These are phyloP conservation scores for Talaromyces sp. DNA, from an alignment of 2,329 filamentous ascomycete species.

Conservation along the genomic window DNA sequence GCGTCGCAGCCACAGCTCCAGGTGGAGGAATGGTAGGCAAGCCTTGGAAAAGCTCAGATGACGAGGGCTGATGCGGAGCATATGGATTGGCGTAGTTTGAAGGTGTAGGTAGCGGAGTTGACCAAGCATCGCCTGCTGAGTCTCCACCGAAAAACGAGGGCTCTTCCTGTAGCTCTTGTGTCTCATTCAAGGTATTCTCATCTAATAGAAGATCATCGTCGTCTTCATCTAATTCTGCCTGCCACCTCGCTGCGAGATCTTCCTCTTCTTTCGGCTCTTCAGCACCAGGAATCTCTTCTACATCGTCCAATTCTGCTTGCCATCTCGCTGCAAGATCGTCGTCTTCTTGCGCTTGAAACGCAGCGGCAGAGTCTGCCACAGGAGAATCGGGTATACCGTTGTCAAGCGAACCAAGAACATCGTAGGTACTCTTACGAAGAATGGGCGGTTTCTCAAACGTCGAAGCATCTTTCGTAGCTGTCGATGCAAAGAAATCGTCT, in stretches of 20 bases:
- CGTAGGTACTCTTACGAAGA: conserved; percentile 67
- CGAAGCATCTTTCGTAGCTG: conserved; percentile 20
- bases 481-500: conserved; percentile 36
- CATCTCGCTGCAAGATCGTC: conserved; percentile 76
- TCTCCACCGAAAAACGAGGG: conserved; percentile 22
- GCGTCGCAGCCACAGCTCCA: conserved; percentile 13
- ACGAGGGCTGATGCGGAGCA: conserved; percentile 50
- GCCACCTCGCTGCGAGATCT: conserved; percentile 77
- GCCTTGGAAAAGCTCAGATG: conserved; percentile 45
- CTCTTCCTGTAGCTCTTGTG: conserved; percentile 23
- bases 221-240: conserved; percentile 73
- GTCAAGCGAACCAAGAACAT: conserved; percentile 58
- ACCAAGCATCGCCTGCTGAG: conserved; percentile 12
- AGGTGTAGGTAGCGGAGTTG: conserved; percentile 24
- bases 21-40: conserved; percentile 27
- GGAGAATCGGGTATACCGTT: conserved; percentile 28
- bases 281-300: background rate
- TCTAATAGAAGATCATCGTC: conserved; percentile 87
- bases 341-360: conserved; percentile 40
- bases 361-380: conserved; percentile 29
- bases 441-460: conserved; percentile 32
- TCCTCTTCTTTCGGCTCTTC: conserved; percentile 47
- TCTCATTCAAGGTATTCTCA: conserved; percentile 39
- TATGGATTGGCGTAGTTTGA: conserved; percentile 43
- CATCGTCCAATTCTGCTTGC: conserved; percentile 68